These are phyloP conservation scores for Metschnikowia anglica DNA, from an alignment of 805 yeast species.

Conservation along the genomic window DNA sequence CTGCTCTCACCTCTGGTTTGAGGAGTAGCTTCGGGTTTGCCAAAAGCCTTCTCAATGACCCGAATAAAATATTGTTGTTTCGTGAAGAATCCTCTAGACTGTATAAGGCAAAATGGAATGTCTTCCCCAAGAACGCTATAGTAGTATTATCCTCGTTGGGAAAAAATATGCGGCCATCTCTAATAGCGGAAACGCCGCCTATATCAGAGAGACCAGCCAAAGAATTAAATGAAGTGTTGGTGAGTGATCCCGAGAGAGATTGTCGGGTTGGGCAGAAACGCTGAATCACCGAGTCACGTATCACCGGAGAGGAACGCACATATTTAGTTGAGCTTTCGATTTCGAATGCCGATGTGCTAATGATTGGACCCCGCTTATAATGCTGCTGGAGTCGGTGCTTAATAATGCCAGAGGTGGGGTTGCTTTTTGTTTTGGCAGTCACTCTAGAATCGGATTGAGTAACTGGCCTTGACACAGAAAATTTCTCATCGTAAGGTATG, in stretches of 20 bases:
- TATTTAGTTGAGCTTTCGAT: constrained; percentile 31
- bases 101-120: constrained; percentile 27
- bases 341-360: constrained; percentile 34
- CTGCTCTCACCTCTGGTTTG: constrained; percentile 7
- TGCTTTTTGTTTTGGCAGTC: background rate
- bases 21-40: constrained; percentile 10
- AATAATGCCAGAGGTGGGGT: background rate
- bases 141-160: constrained; percentile 9
- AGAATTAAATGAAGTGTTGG: background rate
- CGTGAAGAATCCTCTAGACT: constrained; percentile 22
- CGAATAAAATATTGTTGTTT: constrained; percentile 20
- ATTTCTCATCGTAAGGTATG: background rate
- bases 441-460: background rate
- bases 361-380: constrained; percentile 25
- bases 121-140: constrained; percentile 21
- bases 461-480: background rate
- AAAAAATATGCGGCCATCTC: constrained; percentile 18
- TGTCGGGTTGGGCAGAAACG: constrained; percentile 13
- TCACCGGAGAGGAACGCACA: constrained; percentile 3
- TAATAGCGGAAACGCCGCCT: constrained; percentile 6
- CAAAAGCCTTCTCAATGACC: constrained; percentile 21
- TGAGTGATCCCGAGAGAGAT: constrained; percentile 7
- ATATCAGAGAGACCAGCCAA: constrained; percentile 13
- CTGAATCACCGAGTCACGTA: constrained; percentile 4
- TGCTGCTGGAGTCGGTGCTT: constrained; percentile 1